Conservation (phyloP, 495 filamentous ascomycete genomes). For the Lindgomyces ingoldianus region DNA sequence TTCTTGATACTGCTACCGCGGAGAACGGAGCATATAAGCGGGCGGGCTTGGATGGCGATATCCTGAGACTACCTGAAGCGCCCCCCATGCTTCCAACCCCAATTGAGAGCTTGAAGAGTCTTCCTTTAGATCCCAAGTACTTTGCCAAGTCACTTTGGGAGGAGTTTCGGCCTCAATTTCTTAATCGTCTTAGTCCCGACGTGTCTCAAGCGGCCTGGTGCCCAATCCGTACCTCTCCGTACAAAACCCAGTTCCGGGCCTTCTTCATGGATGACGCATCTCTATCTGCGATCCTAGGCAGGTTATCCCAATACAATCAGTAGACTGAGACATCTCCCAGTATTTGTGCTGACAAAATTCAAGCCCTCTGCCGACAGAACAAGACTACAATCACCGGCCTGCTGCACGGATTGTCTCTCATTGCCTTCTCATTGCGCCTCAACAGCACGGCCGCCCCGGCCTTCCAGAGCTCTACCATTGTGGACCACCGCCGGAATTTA, state of each 20-base stretch:
- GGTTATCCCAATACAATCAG: slow-evolving; percentile 1
- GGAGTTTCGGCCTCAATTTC: slow-evolving; percentile 17
- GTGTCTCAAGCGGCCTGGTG: slow-evolving; percentile 23
- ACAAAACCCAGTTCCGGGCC: slow-evolving; percentile 26
- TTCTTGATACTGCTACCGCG: slow-evolving; percentile 11
- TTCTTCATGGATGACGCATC: slow-evolving; percentile 22
- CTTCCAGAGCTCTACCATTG: slow-evolving; percentile 18
- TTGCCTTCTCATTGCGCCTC: slow-evolving; percentile 20
- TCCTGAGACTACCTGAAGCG: slow-evolving; percentile 24
- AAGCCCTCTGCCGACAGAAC: slow-evolving; percentile 24
- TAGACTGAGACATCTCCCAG: not conserved
- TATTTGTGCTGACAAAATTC: too few relatives aligned
- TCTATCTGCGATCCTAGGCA: slow-evolving; percentile 17
- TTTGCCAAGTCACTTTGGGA: slow-evolving; percentile 16
- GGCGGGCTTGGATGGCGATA: slow-evolving; percentile 25
- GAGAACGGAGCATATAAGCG: slow-evolving; percentile 18
- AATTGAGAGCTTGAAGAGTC: slow-evolving; percentile 20
- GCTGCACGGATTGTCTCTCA: slow-evolving; percentile 13
- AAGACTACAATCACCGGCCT: slow-evolving; percentile 26
- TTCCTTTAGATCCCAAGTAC: slow-evolving; percentile 21
- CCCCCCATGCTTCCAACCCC: slow-evolving; percentile 24
- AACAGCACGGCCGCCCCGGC: slow-evolving; percentile 18
- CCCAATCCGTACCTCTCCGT: slow-evolving; percentile 16
- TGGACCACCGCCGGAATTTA: slow-evolving; percentile 22
- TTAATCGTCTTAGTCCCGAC: slow-evolving; percentile 24